A percentile compares a stretch with the other conserved stretches of the same genome.
phyloP scores from a whole-genome alignment of 2,329 filamentous ascomycete genomes.

The Penicillium sp. region DNA sequence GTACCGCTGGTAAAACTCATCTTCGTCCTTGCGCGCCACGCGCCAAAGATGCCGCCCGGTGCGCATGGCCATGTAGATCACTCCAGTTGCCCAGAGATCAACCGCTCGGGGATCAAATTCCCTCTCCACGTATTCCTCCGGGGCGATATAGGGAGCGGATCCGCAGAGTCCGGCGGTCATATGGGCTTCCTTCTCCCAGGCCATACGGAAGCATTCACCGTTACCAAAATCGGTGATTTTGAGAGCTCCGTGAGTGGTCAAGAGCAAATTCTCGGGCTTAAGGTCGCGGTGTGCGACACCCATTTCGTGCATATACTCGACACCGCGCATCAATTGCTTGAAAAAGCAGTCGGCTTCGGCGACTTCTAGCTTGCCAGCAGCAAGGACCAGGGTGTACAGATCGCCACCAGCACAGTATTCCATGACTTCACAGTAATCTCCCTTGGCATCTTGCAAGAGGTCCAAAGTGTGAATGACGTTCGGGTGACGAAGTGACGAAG shows the following conservation, averaged over 20 bases:
- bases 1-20: constrained; percentile 95
- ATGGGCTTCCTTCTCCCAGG: constrained; percentile 96
- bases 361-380: constrained; percentile 83
- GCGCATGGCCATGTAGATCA: constrained; percentile 99
- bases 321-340: constrained; percentile 98
- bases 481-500: constrained; percentile 89
- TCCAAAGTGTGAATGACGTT: constrained; percentile 98
- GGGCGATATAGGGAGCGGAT: constrained; percentile 94
- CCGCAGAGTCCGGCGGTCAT: constrained; percentile 98
- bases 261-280: constrained; percentile 92
- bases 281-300: constrained; percentile 94
- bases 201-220: constrained; percentile 98
- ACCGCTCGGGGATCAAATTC: constrained; percentile 98
- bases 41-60: constrained; percentile 95
- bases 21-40: constrained; percentile 92
- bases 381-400: constrained; percentile 86
- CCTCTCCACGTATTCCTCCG: constrained; percentile 90
- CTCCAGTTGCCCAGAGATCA: constrained; percentile 95
- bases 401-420: constrained; percentile 97
- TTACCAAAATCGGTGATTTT: constrained; percentile 99
- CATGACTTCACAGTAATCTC: constrained; percentile 99
- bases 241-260: constrained; percentile 86
- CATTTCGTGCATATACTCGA: constrained; percentile 99
- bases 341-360: constrained; percentile 96
- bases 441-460: constrained; percentile 90